Conservation (phyloP, 2,329 filamentous ascomycete species). For the Tricladium varicosporioides region DNA sequence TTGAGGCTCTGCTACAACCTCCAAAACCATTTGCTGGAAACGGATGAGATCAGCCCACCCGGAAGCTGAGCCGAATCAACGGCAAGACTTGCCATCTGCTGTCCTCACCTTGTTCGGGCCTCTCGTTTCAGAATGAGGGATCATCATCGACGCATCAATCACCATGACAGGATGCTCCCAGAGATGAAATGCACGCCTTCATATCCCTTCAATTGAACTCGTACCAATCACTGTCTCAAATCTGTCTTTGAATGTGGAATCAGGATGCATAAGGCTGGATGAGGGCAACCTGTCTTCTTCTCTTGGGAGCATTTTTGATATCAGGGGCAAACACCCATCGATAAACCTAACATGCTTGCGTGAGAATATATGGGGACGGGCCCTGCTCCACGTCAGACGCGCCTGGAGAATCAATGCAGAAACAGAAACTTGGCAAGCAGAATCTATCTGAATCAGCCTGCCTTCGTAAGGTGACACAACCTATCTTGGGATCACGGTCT, state of each 20-base stretch:
- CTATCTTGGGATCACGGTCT: not conserved
- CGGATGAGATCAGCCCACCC: not conserved
- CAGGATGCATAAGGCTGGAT: not conserved
- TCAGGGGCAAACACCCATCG: not conserved
- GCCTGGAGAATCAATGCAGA: not conserved
- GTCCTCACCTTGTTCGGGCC: not conserved
- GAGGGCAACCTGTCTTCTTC: not conserved
- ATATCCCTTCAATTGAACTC: not conserved
- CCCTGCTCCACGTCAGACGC: not conserved
- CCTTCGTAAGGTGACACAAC: not conserved
- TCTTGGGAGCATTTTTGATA: not conserved
- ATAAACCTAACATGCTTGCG: not conserved
- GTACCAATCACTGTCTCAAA: not conserved
- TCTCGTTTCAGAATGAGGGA: conserved; percentile 4
- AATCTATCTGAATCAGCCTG: not conserved
- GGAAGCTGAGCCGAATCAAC: not conserved
- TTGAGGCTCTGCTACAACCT: not conserved
- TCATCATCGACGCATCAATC: not conserved
- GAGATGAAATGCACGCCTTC: not conserved
- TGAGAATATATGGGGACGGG: not conserved
- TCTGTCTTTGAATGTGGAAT: not conserved
- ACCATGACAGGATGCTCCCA: not conserved
- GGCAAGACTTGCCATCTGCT: conserved; percentile 1
- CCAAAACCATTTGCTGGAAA: not conserved
- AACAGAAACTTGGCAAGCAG: not conserved